Conservation (phyloP, 1,139 yeast genomes). For the Yamadazyma conglobata region DNA sequence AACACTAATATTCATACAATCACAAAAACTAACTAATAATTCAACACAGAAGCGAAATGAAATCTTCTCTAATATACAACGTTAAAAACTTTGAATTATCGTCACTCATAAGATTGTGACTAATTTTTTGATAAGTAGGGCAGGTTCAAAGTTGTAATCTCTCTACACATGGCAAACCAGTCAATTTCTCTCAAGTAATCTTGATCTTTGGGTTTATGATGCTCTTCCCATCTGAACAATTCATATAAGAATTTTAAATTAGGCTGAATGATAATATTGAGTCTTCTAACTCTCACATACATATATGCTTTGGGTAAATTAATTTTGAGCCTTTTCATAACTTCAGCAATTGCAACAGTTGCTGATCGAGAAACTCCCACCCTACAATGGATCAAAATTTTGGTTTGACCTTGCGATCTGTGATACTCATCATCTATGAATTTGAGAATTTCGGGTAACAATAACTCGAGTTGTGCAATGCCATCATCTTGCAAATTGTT, state of each 20-base stretch:
- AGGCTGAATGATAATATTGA: slow-evolving; percentile 49
- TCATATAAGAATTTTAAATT: slow-evolving; percentile 48
- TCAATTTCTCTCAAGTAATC: slow-evolving; percentile 61
- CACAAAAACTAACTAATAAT: too few relatives aligned
- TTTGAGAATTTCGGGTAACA: slow-evolving; percentile 34
- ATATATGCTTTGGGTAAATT: slow-evolving; percentile 42
- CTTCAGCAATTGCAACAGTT: slow-evolving; percentile 49
- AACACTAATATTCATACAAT: too few relatives aligned
- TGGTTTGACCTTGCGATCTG: slow-evolving; percentile 26
- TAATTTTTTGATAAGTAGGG: slow-evolving; percentile 38
- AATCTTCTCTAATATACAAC: too few relatives aligned
- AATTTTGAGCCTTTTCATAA: slow-evolving; percentile 38
- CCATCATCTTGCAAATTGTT: slow-evolving; percentile 50
- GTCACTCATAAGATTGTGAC: too few relatives aligned
- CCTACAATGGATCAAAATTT: slow-evolving; percentile 45
- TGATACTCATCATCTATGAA: slow-evolving; percentile 33
- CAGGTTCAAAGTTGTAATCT: slow-evolving; percentile 70
- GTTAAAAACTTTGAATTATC: too few relatives aligned
- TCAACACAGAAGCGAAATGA: too few relatives aligned
- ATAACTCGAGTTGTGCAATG: slow-evolving; percentile 37
- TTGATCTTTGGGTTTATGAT: slow-evolving; percentile 19
- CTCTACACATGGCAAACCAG: slow-evolving; percentile 89
- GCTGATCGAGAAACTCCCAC: slow-evolving; percentile 52
- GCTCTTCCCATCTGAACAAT: slow-evolving; percentile 48
- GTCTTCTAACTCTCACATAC: slow-evolving; percentile 43